Evolutionary conservation across 495 filamentous ascomycete genomes (phyloP).

Genomic region (Letharia lupina): DNA sequence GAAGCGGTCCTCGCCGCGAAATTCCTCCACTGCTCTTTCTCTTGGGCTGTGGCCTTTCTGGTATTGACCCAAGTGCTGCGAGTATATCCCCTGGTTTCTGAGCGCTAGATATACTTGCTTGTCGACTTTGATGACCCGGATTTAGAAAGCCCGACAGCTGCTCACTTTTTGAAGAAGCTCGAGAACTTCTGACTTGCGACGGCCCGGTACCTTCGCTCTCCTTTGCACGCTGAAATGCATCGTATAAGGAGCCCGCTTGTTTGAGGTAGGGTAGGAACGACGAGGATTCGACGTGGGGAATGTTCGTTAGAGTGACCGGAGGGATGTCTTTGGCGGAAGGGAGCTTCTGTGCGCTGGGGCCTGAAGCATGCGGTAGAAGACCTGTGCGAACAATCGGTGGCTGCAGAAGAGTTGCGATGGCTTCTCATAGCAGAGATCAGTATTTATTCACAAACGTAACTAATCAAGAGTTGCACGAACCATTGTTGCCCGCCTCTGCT

Average conservation of each 20-base stretch:
- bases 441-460: background rate
- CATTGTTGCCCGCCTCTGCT: conserved; percentile 74
- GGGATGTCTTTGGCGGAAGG: conserved; percentile 92
- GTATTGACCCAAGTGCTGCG: conserved; percentile 31
- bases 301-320: conserved; percentile 85
- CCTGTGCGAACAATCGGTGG: conserved; percentile 85
- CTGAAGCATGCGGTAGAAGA: conserved; percentile 62
- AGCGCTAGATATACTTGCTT: conserved; percentile 14
- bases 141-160: conserved; percentile 1
- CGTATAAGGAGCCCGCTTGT: conserved; percentile 72
- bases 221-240: conserved; percentile 71
- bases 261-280: conserved; percentile 77
- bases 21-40: conserved; percentile 46
- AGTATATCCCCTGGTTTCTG: conserved; percentile 13
- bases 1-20: conserved; percentile 46
- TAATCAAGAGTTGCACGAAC: conserved; percentile 31
- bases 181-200: conserved; percentile 27
- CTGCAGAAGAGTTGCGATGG: conserved; percentile 89
- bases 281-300: conserved; percentile 68
- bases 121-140: conserved; percentile 15
- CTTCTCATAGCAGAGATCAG: conserved; percentile 32
- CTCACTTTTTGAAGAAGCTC: conserved; percentile 11
- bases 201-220: conserved; percentile 53
- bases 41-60: conserved; percentile 39
- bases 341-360: conserved; percentile 62